A percentile compares a stretch with the other conserved stretches of the same genome.
phyloP scores from a whole-genome alignment of 495 filamentous ascomycete genomes.

The Penicillium silybi region DNA sequence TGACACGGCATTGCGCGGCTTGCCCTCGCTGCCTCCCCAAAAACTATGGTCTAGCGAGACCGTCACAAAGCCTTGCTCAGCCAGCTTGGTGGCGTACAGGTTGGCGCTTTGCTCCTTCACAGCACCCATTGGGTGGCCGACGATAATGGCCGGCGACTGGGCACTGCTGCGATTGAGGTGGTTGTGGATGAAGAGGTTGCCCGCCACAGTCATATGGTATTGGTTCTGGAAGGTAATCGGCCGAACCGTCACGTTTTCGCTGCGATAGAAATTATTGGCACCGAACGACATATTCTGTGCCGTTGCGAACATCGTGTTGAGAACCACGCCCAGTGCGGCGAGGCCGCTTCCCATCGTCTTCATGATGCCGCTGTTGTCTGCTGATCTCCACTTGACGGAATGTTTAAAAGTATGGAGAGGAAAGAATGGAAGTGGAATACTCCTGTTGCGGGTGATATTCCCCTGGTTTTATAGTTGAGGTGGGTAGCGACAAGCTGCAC shows the following conservation, averaged over 20 bases:
- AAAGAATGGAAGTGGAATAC: no score
- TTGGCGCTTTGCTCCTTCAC: slow-evolving; percentile 42
- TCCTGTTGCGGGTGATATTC: no score
- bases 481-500: no score
- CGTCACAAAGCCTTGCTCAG: slow-evolving; percentile 35
- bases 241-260: slow-evolving; percentile 16
- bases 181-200: slow-evolving; percentile 21
- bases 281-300: slow-evolving; percentile 30
- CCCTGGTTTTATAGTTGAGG: no score
- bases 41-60: slow-evolving; percentile 34
- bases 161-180: slow-evolving; percentile 6
- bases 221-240: slow-evolving; percentile 20
- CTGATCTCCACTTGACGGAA: no score
- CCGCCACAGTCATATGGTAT: slow-evolving; percentile 17
- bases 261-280: slow-evolving; percentile 29
- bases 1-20: slow-evolving; percentile 33
- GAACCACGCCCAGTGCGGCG: not conserved
- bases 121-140: slow-evolving; percentile 32
- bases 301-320: slow-evolving; percentile 12
- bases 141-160: slow-evolving; percentile 13
- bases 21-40: slow-evolving; percentile 33
- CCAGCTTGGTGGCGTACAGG: slow-evolving; percentile 31
- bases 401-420: no score
- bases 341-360: not conserved
- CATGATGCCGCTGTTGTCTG: slow-evolving; percentile 4